A percentile compares a stretch with the other conserved stretches of the same genome.
Evolutionary conservation across 2,329 filamentous ascomycete species (phyloP).

Genomic region (Fusarium sp.): DNA sequence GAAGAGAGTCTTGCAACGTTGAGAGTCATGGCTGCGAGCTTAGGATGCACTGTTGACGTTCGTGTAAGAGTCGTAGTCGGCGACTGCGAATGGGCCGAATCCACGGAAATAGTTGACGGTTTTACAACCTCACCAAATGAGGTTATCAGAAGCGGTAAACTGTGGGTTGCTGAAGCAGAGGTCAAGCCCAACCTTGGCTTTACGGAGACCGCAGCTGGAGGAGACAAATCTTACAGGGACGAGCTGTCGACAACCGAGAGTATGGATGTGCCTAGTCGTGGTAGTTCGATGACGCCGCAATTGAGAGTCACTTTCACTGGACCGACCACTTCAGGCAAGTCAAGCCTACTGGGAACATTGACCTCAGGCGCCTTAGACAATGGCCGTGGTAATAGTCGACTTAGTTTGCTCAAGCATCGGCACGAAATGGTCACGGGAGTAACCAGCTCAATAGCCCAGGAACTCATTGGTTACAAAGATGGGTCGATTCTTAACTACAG

Average conservation of each 20-base stretch:
- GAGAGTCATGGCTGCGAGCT: conserved; percentile 89
- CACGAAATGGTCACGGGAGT: conserved; percentile 93
- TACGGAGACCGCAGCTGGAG: conserved; percentile 20
- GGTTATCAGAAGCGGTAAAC: conserved; percentile 60
- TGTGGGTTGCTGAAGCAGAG: conserved; percentile 92
- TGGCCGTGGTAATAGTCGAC: conserved; percentile 87
- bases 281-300: conserved; percentile 75
- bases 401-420: conserved; percentile 90
- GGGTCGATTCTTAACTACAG: conserved; percentile 82
- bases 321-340: conserved; percentile 92
- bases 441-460: conserved; percentile 94
- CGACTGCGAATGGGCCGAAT: conserved; percentile 80
- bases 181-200: conserved; percentile 78
- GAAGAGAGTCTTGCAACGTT: conserved; percentile 90
- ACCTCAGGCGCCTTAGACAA: conserved; percentile 92
- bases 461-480: conserved; percentile 85
- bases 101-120: conserved; percentile 50
- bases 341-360: conserved; percentile 87
- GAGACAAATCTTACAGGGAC: conserved; percentile 1
- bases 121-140: conserved; percentile 40
- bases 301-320: conserved; percentile 89
- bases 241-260: conserved; percentile 23
- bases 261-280: conserved; percentile 54
- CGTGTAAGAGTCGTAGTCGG: conserved; percentile 87
- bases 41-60: conserved; percentile 88